These are phyloP conservation scores for Artemisia tridentata DNA, from an alignment of 129 eudicot genomes.

Conservation along the genomic window DNA sequence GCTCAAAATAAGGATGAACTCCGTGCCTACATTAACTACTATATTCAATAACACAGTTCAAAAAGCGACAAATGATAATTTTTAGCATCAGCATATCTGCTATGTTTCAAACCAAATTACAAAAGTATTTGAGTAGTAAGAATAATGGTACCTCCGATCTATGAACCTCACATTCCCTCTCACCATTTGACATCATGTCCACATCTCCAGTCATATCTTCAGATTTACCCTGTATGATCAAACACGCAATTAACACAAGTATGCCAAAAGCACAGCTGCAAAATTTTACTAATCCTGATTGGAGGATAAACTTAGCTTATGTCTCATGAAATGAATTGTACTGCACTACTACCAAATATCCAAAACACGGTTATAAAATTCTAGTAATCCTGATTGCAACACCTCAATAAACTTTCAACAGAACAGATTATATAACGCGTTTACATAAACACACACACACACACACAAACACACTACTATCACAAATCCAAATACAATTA, in stretches of 20 bases:
- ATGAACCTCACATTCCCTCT: conserved; percentile 21
- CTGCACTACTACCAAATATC: not conserved
- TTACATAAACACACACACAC: not conserved
- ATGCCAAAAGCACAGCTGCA: not conserved
- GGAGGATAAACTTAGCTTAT: not conserved
- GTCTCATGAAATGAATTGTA: not conserved
- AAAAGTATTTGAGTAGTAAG: conserved; percentile 17
- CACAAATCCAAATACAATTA: not conserved
- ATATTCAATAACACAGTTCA: not conserved
- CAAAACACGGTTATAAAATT: not conserved
- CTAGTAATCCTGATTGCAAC: conserved; percentile 6
- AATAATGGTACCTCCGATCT: conserved; percentile 37
- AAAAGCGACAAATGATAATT: conserved; percentile 14
- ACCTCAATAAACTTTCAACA: not conserved
- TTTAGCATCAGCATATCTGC: not conserved
- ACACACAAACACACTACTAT: too few species aligned
- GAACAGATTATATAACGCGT: not conserved
- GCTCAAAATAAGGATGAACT: conserved; percentile 15
- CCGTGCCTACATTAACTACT: conserved; percentile 9
- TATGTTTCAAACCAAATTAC: conserved; percentile 6
- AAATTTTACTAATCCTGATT: not conserved
- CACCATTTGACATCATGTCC: conserved; percentile 15
- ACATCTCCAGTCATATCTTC: conserved; percentile 21
- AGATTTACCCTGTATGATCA: conserved; percentile 17
- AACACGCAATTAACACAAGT: conserved; percentile 19